phyloP scores from a whole-genome alignment of 768 basidiomycete species.

The Trametes sanguinea region DNA sequence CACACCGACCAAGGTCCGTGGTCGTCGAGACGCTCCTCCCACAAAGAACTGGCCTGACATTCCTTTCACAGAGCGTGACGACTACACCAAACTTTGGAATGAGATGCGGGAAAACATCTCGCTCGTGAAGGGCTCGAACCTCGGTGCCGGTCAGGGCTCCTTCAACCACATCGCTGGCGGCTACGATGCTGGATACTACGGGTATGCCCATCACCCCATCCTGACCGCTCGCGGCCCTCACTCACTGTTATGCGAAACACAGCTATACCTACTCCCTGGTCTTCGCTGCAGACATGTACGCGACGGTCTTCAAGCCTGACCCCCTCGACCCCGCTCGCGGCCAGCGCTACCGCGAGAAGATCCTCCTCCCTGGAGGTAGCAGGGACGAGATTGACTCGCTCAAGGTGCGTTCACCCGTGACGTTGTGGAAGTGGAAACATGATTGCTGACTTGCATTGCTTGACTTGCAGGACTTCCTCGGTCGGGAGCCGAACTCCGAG shows the following conservation, averaged over 20 bases:
- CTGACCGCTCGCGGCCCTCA: neutral
- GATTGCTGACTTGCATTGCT: neutral
- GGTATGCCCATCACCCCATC: slow-evolving; percentile 40
- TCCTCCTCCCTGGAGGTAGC: slow-evolving; percentile 73
- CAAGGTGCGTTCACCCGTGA: slow-evolving; percentile 45
- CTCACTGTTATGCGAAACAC: neutral
- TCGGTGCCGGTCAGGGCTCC: slow-evolving; percentile 67
- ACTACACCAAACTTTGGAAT: slow-evolving; percentile 83
- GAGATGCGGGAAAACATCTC: slow-evolving; percentile 68
- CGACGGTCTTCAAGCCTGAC: slow-evolving; percentile 79
- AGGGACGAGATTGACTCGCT: slow-evolving; percentile 82
- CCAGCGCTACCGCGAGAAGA: slow-evolving; percentile 70
- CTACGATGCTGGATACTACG: slow-evolving; percentile 73
- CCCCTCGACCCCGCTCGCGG: slow-evolving; percentile 73
- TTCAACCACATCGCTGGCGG: slow-evolving; percentile 81
- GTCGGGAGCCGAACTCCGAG: slow-evolving; percentile 69
- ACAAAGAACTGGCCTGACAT: neutral
- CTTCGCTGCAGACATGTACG: slow-evolving; percentile 61
- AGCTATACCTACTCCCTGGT: slow-evolving; percentile 70
- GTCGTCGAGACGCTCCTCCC: too few species aligned
- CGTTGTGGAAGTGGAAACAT: neutral
- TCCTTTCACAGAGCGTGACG: slow-evolving; percentile 49
- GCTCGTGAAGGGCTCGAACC: slow-evolving; percentile 61
- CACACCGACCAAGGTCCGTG: slow-evolving; percentile 65
- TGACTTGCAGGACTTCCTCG: slow-evolving; percentile 66